phyloP scores from a whole-genome alignment of 2,329 filamentous ascomycete genomes.

The Coleophoma cylindrospora region DNA sequence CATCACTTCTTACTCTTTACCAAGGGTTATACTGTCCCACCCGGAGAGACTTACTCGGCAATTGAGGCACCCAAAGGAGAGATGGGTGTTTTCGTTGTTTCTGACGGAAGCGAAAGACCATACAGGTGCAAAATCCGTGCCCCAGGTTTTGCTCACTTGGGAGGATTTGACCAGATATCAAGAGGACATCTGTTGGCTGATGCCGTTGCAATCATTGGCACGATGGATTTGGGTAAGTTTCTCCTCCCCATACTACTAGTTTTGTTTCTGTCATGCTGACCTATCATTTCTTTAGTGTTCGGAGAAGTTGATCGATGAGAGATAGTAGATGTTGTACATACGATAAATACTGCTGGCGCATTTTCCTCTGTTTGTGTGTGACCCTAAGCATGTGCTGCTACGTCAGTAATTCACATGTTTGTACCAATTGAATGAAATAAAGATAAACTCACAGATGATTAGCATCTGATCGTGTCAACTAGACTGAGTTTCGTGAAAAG shows the following conservation, averaged over 20 bases:
- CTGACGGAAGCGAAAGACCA: constrained; percentile 90
- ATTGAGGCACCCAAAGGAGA: constrained; percentile 99
- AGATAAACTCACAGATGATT: neutral
- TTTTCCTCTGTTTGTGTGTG: constrained; percentile 10
- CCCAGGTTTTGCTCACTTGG: constrained; percentile 91
- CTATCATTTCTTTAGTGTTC: constrained; percentile 18
- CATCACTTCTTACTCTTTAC: constrained; percentile 99
- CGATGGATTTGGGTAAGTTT: constrained; percentile 75
- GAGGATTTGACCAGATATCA: constrained; percentile 88
- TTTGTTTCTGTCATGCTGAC: constrained; percentile 9
- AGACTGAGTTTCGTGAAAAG: too few relatives aligned
- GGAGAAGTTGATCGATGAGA: constrained; percentile 46
- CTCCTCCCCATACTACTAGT: constrained; percentile 1
- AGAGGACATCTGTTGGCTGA: constrained; percentile 93
- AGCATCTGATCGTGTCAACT: too few relatives aligned
- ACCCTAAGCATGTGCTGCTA: constrained; percentile 4
- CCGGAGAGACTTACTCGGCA: constrained; percentile 94
- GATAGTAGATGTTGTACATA: constrained; percentile 5
- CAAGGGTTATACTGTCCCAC: constrained; percentile 95
- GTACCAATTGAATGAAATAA: neutral
- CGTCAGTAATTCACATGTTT: constrained; percentile 13
- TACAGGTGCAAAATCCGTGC: constrained; percentile 98
- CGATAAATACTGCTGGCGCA: constrained; percentile 5
- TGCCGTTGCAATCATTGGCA: constrained; percentile 90
- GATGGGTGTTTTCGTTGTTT: constrained; percentile 97